phyloP scores from a whole-genome alignment of 2,329 filamentous ascomycete genomes.

The Cercospora sp. region DNA sequence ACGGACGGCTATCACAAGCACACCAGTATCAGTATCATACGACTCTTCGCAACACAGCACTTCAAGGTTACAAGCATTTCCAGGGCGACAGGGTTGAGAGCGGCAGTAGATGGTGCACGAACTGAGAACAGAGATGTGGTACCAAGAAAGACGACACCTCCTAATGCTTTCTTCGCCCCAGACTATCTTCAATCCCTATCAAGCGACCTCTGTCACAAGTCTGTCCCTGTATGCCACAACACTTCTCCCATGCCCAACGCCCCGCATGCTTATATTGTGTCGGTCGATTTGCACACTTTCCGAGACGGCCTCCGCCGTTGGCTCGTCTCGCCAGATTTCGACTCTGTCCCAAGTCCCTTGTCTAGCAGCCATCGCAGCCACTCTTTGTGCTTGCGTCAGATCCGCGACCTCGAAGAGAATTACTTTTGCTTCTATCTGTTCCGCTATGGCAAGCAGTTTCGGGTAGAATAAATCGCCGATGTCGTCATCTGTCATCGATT shows the following conservation, averaged over 20 bases:
- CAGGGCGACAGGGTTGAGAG: background rate
- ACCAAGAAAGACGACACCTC: background rate
- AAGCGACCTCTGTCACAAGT: background rate
- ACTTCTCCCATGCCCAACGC: constrained; percentile 46
- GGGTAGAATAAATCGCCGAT: constrained; percentile 65
- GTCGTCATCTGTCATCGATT: constrained; percentile 3
- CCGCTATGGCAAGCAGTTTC: constrained; percentile 59
- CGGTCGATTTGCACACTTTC: constrained; percentile 31
- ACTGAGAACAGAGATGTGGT: background rate
- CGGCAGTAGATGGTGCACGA: background rate
- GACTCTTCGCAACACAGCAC: background rate
- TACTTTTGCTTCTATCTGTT: constrained; percentile 52
- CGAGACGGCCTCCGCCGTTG: constrained; percentile 30
- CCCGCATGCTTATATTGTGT: constrained; percentile 36
- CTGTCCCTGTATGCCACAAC: constrained; percentile 45
- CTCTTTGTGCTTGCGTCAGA: constrained; percentile 64
- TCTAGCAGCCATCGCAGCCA: constrained; percentile 54
- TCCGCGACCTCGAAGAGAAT: constrained; percentile 73
- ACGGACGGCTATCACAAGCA: background rate
- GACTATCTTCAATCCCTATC: background rate
- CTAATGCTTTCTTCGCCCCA: background rate
- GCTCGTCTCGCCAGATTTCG: constrained; percentile 73
- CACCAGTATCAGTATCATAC: background rate
- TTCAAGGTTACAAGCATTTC: background rate
- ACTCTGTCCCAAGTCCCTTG: constrained; percentile 43